Evolutionary conservation across 225 moss, liverwort and hornwort genomes (phyloP), one percentile per base, ranked within the genome.

Genomic region (Ulota crispa): DNA sequence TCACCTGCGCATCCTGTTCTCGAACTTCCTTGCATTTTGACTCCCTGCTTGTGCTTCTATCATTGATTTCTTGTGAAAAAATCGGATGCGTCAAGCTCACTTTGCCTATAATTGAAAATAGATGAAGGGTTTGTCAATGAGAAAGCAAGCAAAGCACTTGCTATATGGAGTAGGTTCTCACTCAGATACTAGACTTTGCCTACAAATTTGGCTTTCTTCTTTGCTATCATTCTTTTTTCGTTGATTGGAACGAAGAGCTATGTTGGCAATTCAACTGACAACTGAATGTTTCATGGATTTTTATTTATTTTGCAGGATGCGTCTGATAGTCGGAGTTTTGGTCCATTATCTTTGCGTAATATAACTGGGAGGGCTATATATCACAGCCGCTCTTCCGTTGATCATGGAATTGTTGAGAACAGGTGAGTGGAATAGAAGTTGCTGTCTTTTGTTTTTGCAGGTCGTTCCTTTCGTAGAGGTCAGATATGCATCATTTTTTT

Each of bases 301-400:
- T 50, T 5, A 1, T 31, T 13, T 14, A 45, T 45, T 83, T 43
- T 86, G 76, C 85, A 94, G 94, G 92, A 92, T 30, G 89, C 78
- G 18, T 71, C 76, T 64, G 97, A 98, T 81, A 98, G 97, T 89
- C 89, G 97, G 83, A 95, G 93, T 27, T 98, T 98, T 86, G 97
- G 97, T 74, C 97, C 97, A 67, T 62, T 95, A 54, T 90, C 87
- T 65, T 82, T 95, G 82, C 84, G 86, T 77, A 93, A 94, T 64
- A 89, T 98, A 69, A 89, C 91, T 64, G 97, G 97, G 64, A 89
- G 97, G 83, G 93, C 94, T 57, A 94, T 95, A 30, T 98, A 98
- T 66, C 91, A 93, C 82, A 91, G 94, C 72, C 94, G 94, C 71
- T 95, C 95, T 45, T 87, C 87, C 30, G 85, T 92, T 78, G 95